Evolutionary conservation across 140 eudicot genomes (phyloP).

Genomic region (Oenanthe javanica): DNA sequence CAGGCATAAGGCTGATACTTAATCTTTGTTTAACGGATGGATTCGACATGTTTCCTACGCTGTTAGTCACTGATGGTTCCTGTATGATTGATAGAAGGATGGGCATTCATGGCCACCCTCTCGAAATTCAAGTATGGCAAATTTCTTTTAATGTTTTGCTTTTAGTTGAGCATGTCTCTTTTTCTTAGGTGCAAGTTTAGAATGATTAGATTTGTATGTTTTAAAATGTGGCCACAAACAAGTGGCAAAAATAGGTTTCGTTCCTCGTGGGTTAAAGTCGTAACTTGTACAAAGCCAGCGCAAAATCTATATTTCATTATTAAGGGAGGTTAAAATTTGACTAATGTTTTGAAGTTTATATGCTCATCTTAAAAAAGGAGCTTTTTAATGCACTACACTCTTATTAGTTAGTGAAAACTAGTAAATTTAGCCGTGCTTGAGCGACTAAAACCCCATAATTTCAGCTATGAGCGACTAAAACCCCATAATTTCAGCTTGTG

Average conservation of each 20-base stretch:
- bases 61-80: conserved; percentile 57
- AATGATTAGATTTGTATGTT: background rate
- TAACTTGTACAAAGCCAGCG: background rate
- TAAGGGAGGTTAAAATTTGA: background rate
- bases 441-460: background rate
- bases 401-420: background rate
- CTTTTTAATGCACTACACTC: background rate
- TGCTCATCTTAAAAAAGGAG: background rate
- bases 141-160: background rate
- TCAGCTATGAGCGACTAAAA: background rate
- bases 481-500: background rate
- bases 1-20: conserved; percentile 50
- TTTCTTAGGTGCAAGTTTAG: background rate
- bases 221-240: background rate
- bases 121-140: conserved; percentile 49
- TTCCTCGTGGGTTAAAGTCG: background rate
- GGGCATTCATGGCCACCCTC: conserved; percentile 76
- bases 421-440: background rate
- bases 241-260: background rate
- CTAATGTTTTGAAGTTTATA: background rate
- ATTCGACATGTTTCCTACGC: conserved; percentile 65
- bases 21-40: conserved; percentile 53
- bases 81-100: conserved; percentile 65
- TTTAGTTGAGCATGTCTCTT: background rate
- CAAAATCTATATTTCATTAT: background rate